Percentiles rank a stretch among this genome's conserved stretches.
These are phyloP conservation scores for Calonectria henricotiae DNA, from an alignment of 2,329 filamentous ascomycete genomes.

Conservation along the genomic window DNA sequence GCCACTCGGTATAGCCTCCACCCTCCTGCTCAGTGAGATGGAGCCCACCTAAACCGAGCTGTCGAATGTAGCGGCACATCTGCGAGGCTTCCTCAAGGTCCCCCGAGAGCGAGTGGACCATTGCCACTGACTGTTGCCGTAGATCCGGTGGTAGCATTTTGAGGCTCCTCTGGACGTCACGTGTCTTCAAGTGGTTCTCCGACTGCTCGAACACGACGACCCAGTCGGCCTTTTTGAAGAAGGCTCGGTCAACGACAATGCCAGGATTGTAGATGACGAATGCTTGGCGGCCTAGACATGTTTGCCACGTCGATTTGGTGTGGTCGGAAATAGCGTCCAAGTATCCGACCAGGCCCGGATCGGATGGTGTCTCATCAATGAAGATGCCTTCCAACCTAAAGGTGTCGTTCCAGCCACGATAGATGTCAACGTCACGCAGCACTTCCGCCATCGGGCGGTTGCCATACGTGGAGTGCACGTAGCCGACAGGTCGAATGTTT, in stretches of 20 bases:
- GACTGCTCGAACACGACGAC: slow-evolving; percentile 42
- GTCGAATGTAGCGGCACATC: slow-evolving; percentile 29
- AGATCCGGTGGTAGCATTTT: slow-evolving; percentile 5
- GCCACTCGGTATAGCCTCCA: slow-evolving; percentile 44
- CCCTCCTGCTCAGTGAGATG: slow-evolving; percentile 40
- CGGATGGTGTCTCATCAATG: slow-evolving; percentile 42
- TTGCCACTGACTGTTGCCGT: slow-evolving; percentile 35
- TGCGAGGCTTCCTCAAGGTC: slow-evolving; percentile 24
- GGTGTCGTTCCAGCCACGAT: slow-evolving; percentile 38
- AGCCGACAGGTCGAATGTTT: slow-evolving; percentile 36
- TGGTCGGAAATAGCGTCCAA: slow-evolving; percentile 36
- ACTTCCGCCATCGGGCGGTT: slow-evolving; percentile 22
- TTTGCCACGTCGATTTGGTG: slow-evolving; percentile 37
- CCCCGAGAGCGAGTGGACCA: slow-evolving; percentile 38
- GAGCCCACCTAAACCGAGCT: slow-evolving; percentile 36
- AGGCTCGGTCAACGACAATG: slow-evolving; percentile 33
- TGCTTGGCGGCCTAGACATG: slow-evolving; percentile 18
- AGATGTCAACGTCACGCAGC: slow-evolving; percentile 34
- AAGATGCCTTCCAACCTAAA: slow-evolving; percentile 44
- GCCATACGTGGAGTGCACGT: slow-evolving; percentile 45
- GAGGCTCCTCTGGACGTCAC: slow-evolving; percentile 22
- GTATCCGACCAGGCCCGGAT: not conserved
- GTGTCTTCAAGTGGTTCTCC: slow-evolving; percentile 32
- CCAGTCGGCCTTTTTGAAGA: slow-evolving; percentile 35
- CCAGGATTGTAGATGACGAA: slow-evolving; percentile 38